phyloP scores from a whole-genome alignment of 1,284 basidiomycete species.

The Tilletia indica region DNA sequence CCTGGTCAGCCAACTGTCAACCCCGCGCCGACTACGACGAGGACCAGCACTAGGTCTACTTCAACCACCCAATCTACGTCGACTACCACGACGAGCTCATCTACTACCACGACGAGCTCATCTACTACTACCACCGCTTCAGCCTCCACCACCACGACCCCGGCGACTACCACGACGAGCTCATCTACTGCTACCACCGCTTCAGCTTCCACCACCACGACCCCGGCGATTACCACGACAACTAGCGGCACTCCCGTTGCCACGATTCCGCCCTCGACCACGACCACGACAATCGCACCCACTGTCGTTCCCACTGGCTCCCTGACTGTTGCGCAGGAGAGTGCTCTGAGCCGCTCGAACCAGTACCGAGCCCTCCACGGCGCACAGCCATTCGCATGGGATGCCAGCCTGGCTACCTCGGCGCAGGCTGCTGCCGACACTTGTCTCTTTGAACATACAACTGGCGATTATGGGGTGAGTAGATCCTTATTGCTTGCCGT shows the following conservation, averaged over 20 bases:
- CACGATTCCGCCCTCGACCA: not conserved
- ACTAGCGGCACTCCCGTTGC: not conserved
- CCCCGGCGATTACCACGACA: not conserved
- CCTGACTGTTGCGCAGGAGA: not conserved
- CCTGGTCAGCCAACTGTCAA: conserved; percentile 2
- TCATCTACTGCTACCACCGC: not conserved
- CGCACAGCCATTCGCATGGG: conserved; percentile 28
- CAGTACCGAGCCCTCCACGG: conserved; percentile 28
- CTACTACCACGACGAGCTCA: not conserved
- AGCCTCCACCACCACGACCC: conserved; percentile 1
- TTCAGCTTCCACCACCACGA: not conserved
- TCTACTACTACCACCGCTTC: not conserved
- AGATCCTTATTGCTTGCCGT: not conserved
- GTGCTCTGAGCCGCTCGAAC: conserved; percentile 18
- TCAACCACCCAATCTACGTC: not conserved
- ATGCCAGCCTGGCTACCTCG: conserved; percentile 23
- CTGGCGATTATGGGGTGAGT: conserved; percentile 38
- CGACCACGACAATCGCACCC: not conserved
- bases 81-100: not conserved
- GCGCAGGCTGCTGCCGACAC: conserved; percentile 5
- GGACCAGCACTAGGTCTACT: not conserved
- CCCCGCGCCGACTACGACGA: not conserved
- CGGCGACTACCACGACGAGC: not conserved
- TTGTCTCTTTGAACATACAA: conserved; percentile 33
- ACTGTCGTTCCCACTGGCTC: not conserved